Evolutionary conservation across 257 asterid species (phyloP).

Genomic region (Verbena officinalis): DNA sequence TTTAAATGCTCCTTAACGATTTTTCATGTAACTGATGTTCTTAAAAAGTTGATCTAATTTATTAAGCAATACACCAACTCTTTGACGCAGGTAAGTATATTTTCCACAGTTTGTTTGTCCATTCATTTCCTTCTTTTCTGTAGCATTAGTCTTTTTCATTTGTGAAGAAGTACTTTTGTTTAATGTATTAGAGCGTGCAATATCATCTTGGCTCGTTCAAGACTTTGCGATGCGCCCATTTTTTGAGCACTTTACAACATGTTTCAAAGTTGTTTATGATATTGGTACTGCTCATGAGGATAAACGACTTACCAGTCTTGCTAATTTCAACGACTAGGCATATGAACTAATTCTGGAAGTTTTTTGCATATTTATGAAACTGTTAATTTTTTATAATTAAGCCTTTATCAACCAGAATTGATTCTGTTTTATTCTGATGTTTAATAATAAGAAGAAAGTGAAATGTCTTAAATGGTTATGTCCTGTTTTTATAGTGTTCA

Average conservation of each 20-base stretch:
- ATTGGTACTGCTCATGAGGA: not conserved
- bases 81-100: not conserved
- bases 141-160: not conserved
- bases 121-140: not conserved
- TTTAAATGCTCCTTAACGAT: not conserved
- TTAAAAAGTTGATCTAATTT: not conserved
- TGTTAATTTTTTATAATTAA: too few relatives aligned
- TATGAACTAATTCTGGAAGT: not conserved
- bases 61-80: not conserved
- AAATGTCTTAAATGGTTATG: slow-evolving; percentile 5
- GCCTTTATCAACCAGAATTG: not conserved
- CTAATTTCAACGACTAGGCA: too few relatives aligned
- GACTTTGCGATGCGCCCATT: too few relatives aligned
- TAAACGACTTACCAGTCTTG: not conserved
- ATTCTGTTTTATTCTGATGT: too few relatives aligned
- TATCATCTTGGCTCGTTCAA: not conserved
- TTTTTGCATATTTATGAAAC: not conserved
- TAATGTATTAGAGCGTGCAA: not conserved
- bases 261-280: not conserved
- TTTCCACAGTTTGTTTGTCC: not conserved
- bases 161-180: not conserved
- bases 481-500: slow-evolving; percentile 61
- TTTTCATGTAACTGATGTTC: not conserved
- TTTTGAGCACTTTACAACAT: not conserved
- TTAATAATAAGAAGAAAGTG: not conserved